Percentiles rank a stretch among this genome's conserved stretches.
Conservation (phyloP, 2,329 filamentous ascomycete genomes). For the Nannizziopsis arthrosporioides region DNA sequence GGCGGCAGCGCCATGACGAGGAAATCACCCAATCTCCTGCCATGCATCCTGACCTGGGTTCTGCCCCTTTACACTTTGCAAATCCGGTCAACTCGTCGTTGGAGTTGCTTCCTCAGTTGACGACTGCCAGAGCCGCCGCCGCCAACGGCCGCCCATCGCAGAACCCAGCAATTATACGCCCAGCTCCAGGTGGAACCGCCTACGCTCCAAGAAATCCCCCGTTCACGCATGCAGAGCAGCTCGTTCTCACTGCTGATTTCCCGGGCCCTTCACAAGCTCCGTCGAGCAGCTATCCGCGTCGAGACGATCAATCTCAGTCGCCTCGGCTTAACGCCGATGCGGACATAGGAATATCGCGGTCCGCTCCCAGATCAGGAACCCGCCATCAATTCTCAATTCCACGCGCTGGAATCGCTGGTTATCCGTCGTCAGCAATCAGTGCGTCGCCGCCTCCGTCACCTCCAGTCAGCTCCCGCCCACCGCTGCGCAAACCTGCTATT, state of each 20-base stretch:
- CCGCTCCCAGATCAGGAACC: not conserved
- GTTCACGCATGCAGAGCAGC: not conserved
- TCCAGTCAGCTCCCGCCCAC: not conserved
- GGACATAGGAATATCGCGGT: not conserved
- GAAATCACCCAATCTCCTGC: slow-evolving; percentile 7
- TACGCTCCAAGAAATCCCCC: not conserved
- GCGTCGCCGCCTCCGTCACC: not conserved
- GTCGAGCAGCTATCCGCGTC: slow-evolving; percentile 1
- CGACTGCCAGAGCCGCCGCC: not conserved
- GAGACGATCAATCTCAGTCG: not conserved
- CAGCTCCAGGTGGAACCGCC: slow-evolving; percentile 2
- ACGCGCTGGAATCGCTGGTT: not conserved
- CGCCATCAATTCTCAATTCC: slow-evolving; percentile 4
- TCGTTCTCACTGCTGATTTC: not conserved
- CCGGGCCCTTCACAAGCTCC: not conserved
- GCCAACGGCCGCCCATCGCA: not conserved
- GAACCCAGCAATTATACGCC: not conserved
- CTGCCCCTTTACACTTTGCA: slow-evolving; percentile 1
- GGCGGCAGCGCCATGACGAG: slow-evolving; percentile 7
- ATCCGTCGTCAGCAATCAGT: not conserved
- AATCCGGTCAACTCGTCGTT: not conserved
- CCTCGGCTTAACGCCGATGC: not conserved
- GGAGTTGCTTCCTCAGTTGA: not conserved
- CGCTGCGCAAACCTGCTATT: not conserved
- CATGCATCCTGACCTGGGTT: slow-evolving; percentile 4